Base-by-base conservation (phyloP, 495 filamentous ascomycete genomes). In the Talaromyces liani region DNA sequence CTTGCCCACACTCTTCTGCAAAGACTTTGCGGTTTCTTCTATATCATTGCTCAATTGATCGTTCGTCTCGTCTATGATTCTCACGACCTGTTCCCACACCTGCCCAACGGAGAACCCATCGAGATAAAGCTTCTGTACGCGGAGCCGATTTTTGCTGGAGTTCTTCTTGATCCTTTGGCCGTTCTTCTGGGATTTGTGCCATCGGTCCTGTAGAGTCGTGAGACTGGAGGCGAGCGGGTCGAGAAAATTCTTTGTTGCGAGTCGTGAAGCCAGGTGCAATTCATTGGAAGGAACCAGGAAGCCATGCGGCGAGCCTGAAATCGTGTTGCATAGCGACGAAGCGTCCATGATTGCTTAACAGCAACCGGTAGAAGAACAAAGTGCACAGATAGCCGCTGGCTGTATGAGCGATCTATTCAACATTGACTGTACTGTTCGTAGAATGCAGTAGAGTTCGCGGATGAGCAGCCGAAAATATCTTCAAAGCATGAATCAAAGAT, bases 1-100 rank as follows among this genome's bases (percentile, higher is more conserved):
- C 18, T 33, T 49, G 41, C n/a, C 20, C 22, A 4, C 25, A 27
- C 39, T 14, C 31, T 34, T 34, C 9, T 63, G 27, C 12, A 45
- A 34, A 45, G 62, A 54, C 25, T 57, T 58, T 25, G 33, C 22
- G 36, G 41, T 14, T 10, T 31, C 31, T 18, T 55, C 12, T 10
- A 65, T 62, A 20, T 65, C 59, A 6, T 54, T 2, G 39, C 88
- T 80, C 9, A 82, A 67, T 64, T 86, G 80, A 12, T 78, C 69
- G 57, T 78, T 80, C 25, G 79, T 75, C 3, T 80, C 82, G 69
- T 84, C 78, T 62, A 94, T 82, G 22, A 98, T 89, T 71, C 89
- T 85, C 66, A 83, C 87, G 5, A 91, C 91, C 75, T 98, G 94
- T 71, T 96, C 91, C 91, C 93, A 98, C 18, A 98, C 86, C 75